Percentiles rank a stretch among this genome's conserved stretches.
These are phyloP conservation scores for Puccinia coronata DNA, from an alignment of 1,284 basidiomycete species.

Conservation along the genomic window DNA sequence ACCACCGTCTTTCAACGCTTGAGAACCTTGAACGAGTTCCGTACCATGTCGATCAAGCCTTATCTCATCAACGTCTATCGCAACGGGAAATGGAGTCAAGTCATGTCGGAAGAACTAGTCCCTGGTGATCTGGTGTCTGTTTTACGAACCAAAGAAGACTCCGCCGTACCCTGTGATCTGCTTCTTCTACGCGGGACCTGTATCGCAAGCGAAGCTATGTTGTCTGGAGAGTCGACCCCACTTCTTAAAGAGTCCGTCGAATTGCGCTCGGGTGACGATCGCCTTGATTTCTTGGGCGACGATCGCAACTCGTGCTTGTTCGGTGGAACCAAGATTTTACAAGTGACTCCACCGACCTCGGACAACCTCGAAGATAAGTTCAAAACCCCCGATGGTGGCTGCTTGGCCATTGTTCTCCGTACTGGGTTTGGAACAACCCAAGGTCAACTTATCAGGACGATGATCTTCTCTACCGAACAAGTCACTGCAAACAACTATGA, in stretches of 20 bases:
- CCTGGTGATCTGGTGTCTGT: slow-evolving; percentile 88
- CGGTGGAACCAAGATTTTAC: slow-evolving; percentile 89
- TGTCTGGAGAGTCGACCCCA: slow-evolving; percentile 93
- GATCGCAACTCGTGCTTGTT: slow-evolving; percentile 83
- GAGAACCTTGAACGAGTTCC: slow-evolving; percentile 84
- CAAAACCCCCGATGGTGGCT: slow-evolving; percentile 78
- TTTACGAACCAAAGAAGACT: slow-evolving; percentile 76
- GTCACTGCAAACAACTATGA: slow-evolving; percentile 92
- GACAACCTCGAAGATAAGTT: slow-evolving; percentile 55
- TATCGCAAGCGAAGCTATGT: slow-evolving; percentile 96
- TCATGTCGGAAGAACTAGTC: slow-evolving; percentile 79
- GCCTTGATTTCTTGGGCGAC: slow-evolving; percentile 75
- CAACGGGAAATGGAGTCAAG: slow-evolving; percentile 73
- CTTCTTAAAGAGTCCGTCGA: slow-evolving; percentile 89
- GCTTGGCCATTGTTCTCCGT: slow-evolving; percentile 82
- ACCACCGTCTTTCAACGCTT: slow-evolving; percentile 96
- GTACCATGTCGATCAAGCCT: slow-evolving; percentile 88
- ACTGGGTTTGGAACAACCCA: slow-evolving; percentile 97
- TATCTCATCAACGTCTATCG: slow-evolving; percentile 80
- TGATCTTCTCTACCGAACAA: slow-evolving; percentile 95
- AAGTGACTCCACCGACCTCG: slow-evolving; percentile 64
- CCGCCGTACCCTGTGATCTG: slow-evolving; percentile 84
- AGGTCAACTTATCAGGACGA: slow-evolving; percentile 90
- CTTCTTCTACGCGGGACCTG: slow-evolving; percentile 81
- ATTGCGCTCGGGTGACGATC: slow-evolving; percentile 73